Base-by-base conservation (phyloP, 2,329 filamentous ascomycete species). In the Xylariaceae sp. region DNA sequence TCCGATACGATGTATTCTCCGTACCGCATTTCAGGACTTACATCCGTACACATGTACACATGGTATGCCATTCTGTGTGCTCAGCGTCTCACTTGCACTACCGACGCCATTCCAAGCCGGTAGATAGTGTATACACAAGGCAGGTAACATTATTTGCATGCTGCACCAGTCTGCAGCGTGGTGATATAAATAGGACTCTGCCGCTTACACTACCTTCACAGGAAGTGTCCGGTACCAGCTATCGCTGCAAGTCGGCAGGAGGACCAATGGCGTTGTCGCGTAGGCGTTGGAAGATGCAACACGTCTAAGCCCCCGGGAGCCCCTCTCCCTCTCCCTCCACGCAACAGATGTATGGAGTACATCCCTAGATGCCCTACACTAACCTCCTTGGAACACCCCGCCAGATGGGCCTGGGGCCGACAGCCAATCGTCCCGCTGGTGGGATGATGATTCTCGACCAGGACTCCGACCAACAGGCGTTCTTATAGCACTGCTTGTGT, bases 151-250 rank as follows among this genome's bases (percentile, higher is more conserved):
- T 37, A 18, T 37, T 45, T 47, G 45, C 34, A 44, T 36, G 46
- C 34, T 39, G 49, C 46, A 39, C 43, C 50, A 39, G 43, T 32
- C 32, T 44, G 40, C 47, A 41, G 34, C 45, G 40, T 22, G 46
- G 55, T 53, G 50, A 55, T 59, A 59, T 47, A 58, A 58, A 58
- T 60, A 60, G 58, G 55, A 60, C 46, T 46, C 26, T 47, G 30
- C 32, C 56, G 45, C 49, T 55, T 51, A 55, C 37, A 41, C 41
- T 34, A 34, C 32, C 32, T 12, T n/a, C n/a, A n/a, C n/a, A n/a
- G n/a, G n/a, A n/a, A 34, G 9, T 34, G 5, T 34, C 9, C 32
- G 10, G 22, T 13, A 8, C 15, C 5, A 18, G 15, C 21, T 21
- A 15, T 7, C 21, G 12, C 41, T 42, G 41, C 41, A 43, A 42